Conservation (phyloP, 805 yeast genomes). For the Komagataella ulmi region DNA sequence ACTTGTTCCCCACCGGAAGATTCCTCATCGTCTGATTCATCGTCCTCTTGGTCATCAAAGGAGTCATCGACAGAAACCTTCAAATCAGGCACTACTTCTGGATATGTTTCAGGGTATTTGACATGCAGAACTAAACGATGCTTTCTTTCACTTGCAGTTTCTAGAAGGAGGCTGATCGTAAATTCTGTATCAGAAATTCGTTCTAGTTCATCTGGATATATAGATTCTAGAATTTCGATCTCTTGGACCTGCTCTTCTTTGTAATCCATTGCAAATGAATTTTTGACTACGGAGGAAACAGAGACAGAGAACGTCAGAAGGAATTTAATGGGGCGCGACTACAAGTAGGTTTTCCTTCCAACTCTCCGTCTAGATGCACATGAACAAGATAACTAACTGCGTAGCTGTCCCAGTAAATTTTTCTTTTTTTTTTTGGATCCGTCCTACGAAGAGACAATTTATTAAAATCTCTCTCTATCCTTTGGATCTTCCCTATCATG, state of each 20-base stretch:
- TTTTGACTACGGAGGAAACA: neutral
- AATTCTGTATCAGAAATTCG: slow-evolving; percentile 32
- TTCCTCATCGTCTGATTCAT: slow-evolving; percentile 21
- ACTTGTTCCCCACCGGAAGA: slow-evolving; percentile 24
- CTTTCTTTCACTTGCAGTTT: slow-evolving; percentile 46
- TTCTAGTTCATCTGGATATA: slow-evolving; percentile 85
- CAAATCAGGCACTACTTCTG: slow-evolving; percentile 63
- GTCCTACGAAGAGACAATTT: neutral
- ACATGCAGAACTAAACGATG: slow-evolving; percentile 51
- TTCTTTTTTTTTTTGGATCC: neutral
- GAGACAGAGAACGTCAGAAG: neutral
- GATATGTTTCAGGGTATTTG: slow-evolving; percentile 65
- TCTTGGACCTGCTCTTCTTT: slow-evolving; percentile 82
- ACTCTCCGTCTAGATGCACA: neutral
- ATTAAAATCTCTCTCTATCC: neutral
- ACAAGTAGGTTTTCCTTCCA: neutral
- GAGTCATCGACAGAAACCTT: slow-evolving; percentile 21
- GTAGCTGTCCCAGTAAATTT: neutral
- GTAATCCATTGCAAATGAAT: slow-evolving; percentile 41
- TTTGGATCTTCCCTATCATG: neutral
- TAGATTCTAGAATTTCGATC: slow-evolving; percentile 76
- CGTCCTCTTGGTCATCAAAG: slow-evolving; percentile 16
- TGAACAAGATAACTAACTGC: neutral
- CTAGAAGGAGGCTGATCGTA: slow-evolving; percentile 48
- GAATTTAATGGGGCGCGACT: neutral